Percentiles rank a stretch among this genome's conserved stretches.
These are phyloP conservation scores for Leccinum uliginosum DNA, from an alignment of 768 basidiomycete species.

Conservation along the genomic window DNA sequence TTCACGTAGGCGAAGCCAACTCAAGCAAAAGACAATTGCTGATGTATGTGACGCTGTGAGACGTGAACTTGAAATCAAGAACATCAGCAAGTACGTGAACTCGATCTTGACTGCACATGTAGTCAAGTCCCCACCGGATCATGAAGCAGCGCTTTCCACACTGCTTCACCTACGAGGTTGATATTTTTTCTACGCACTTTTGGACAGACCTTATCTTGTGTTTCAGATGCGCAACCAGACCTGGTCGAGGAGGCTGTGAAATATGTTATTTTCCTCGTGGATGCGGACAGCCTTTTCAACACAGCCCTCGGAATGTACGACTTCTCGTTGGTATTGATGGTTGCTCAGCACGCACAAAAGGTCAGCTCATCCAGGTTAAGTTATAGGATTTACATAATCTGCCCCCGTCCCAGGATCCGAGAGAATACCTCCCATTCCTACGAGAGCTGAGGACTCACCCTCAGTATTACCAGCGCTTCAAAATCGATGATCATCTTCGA, in stretches of 20 bases:
- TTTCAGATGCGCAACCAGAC: conserved; percentile 47
- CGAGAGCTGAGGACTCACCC: conserved; percentile 76
- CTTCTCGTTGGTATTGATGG: conserved; percentile 90
- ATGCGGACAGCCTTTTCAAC: conserved; percentile 87
- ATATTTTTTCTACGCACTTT: conserved; percentile 3
- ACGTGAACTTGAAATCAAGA: conserved; percentile 61
- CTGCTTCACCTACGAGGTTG: conserved; percentile 77
- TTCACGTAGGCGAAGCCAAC: conserved; percentile 51
- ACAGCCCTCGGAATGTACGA: conserved; percentile 99
- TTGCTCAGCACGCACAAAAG: conserved; percentile 97
- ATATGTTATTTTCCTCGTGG: conserved; percentile 96
- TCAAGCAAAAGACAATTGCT: conserved; percentile 55
- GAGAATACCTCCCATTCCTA: conserved; percentile 97
- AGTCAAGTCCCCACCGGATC: conserved; percentile 86
- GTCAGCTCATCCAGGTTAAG: conserved; percentile 36
- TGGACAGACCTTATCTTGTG: not conserved
- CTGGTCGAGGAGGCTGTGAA: conserved; percentile 96
- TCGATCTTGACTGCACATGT: conserved; percentile 90
- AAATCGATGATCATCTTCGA: conserved; percentile 89
- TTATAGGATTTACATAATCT: conserved; percentile 4
- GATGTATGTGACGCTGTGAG: conserved; percentile 77
- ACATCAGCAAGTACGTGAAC: conserved; percentile 80
- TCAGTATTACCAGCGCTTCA: conserved; percentile 78
- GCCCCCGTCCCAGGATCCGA: conserved; percentile 69
- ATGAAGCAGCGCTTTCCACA: conserved; percentile 76